phyloP scores from a whole-genome alignment of 768 basidiomycete species.

The Lactarius sanguifluus region DNA sequence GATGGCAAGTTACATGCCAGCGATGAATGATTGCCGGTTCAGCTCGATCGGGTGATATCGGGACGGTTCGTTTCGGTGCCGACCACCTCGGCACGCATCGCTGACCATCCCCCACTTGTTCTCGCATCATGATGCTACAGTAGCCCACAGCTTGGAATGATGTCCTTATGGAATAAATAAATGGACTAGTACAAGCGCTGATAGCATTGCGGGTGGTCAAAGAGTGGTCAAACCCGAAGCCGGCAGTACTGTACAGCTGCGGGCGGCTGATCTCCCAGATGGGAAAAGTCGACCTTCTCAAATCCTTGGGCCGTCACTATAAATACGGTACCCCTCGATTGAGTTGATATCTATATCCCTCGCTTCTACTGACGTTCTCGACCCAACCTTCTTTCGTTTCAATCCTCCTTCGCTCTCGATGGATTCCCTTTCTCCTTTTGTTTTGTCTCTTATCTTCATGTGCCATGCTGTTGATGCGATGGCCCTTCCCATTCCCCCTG shows the following conservation, averaged over 20 bases:
- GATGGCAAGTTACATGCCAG: background rate
- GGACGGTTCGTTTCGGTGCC: background rate
- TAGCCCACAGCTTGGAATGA: background rate
- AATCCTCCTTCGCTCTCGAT: background rate
- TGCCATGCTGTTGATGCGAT: background rate
- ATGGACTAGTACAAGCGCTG: background rate
- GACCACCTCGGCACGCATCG: background rate
- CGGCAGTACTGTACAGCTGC: background rate
- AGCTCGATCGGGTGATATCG: background rate
- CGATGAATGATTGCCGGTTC: background rate
- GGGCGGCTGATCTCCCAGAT: background rate
- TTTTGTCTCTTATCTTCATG: background rate
- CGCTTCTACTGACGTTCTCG: background rate
- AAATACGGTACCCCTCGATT: background rate
- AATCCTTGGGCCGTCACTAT: background rate
- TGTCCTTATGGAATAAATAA: background rate
- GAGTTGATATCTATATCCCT: background rate
- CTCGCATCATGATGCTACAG: background rate
- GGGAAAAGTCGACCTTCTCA: too few relatives aligned
- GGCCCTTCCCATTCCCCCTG: constrained; percentile 2
- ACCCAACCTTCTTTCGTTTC: background rate
- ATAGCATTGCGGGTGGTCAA: background rate
- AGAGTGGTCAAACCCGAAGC: background rate
- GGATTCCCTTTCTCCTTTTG: background rate
- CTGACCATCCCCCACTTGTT: background rate